phyloP scores from a whole-genome alignment of 176 grass and related monocot species.

The Eragrostis nindensis region DNA sequence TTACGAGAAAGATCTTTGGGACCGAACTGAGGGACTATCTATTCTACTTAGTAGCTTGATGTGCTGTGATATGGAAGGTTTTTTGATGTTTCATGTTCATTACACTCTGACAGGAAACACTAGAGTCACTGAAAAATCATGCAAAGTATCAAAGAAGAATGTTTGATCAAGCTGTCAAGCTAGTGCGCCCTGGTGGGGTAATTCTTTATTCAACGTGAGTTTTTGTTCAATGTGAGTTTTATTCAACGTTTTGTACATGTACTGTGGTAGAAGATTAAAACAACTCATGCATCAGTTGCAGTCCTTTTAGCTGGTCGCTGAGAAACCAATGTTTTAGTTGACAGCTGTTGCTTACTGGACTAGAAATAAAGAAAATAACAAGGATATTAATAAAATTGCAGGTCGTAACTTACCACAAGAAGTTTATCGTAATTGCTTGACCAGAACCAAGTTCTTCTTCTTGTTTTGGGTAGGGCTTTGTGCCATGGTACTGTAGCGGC shows the following conservation, averaged over 20 bases:
- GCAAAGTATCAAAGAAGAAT: conserved; percentile 83
- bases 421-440: conserved; percentile 8
- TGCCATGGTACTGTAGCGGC: too few species aligned
- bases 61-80: conserved; percentile 15
- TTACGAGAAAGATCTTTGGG: neutral
- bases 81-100: conserved; percentile 36
- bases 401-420: conserved; percentile 1
- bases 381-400: neutral
- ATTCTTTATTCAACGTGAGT: conserved; percentile 98
- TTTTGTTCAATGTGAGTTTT: conserved; percentile 34
- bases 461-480: too few species aligned
- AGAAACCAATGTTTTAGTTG: neutral
- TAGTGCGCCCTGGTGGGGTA: conserved; percentile 84
- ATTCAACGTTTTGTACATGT: conserved; percentile 34
- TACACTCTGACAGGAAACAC: conserved; percentile 65
- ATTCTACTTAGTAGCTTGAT: neutral
- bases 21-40: neutral
- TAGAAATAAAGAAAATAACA: neutral
- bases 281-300: neutral
- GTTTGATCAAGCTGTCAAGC: conserved; percentile 92
- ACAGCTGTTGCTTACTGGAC: neutral
- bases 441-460: neutral
- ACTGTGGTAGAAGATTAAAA: neutral
- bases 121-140: conserved; percentile 83
- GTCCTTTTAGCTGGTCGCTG: conserved; percentile 22